phyloP scores from a whole-genome alignment of 306 rosid species.

The Hippophae tibetana region DNA sequence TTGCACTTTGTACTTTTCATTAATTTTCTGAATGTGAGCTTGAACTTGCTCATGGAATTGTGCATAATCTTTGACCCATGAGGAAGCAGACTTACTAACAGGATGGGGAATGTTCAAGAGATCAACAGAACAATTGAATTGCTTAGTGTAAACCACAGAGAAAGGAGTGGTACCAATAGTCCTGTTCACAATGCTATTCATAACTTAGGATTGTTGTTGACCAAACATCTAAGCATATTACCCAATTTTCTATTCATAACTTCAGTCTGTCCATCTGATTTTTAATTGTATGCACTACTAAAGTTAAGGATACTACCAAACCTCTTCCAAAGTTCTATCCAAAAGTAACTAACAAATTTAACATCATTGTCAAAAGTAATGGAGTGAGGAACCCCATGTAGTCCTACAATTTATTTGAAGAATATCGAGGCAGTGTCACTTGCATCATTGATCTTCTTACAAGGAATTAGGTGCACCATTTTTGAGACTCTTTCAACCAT shows the following conservation, averaged over 20 bases:
- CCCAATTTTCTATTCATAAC: not conserved
- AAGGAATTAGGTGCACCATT: not conserved
- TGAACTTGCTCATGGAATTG: not conserved
- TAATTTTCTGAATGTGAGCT: no score
- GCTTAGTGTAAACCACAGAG: not conserved
- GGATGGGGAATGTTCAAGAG: not conserved
- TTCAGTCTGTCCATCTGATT: not conserved
- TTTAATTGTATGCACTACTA: not conserved
- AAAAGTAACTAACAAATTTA: no score
- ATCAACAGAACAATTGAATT: not conserved
- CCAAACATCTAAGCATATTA: not conserved
- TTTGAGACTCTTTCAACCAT: not conserved
- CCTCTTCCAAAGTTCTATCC: not conserved
- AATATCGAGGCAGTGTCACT: not conserved
- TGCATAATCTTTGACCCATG: not conserved
- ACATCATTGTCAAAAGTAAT: not conserved
- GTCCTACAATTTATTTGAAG: not conserved
- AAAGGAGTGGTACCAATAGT: not conserved
- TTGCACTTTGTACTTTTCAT: not conserved
- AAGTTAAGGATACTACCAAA: no score
- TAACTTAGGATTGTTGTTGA: not conserved
- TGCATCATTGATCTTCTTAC: not conserved
- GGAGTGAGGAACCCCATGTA: not conserved
- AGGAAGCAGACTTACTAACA: not conserved
- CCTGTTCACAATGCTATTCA: not conserved